phyloP scores from a whole-genome alignment of 1,284 basidiomycete species.

The Fistulinella staudtii region DNA sequence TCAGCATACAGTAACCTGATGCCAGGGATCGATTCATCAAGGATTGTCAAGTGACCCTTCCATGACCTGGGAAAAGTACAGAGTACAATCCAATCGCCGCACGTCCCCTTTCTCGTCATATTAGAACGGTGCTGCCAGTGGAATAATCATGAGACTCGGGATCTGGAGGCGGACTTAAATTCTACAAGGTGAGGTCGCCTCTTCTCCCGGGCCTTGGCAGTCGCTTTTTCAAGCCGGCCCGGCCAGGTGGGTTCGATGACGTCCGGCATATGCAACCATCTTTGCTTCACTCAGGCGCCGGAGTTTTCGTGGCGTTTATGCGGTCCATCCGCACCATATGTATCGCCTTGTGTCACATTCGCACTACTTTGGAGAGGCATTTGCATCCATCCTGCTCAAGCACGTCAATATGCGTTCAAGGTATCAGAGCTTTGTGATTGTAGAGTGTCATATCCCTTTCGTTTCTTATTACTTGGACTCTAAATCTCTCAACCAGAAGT shows the following conservation, averaged over 20 bases:
- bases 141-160: too few species aligned
- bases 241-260: not conserved
- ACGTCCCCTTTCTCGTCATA: too few species aligned
- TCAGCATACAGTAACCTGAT: too few species aligned
- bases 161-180: not conserved
- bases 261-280: not conserved
- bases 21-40: too few species aligned
- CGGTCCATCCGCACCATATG: conserved; percentile 6
- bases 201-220: too few species aligned
- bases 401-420: not conserved
- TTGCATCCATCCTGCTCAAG: not conserved
- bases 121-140: too few species aligned
- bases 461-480: not conserved
- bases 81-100: too few species aligned
- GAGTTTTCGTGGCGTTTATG: conserved; percentile 21
- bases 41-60: too few species aligned
- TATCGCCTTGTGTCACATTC: conserved; percentile 1
- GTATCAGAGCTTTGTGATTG: not conserved
- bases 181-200: too few species aligned
- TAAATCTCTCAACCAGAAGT: not conserved
- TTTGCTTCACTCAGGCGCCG: not conserved
- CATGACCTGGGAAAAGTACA: too few species aligned
- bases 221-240: too few species aligned
- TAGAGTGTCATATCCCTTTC: not conserved
- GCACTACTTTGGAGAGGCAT: not conserved